Base-by-base conservation (phyloP, 1,284 basidiomycete species). In the Puccinia hordei region DNA sequence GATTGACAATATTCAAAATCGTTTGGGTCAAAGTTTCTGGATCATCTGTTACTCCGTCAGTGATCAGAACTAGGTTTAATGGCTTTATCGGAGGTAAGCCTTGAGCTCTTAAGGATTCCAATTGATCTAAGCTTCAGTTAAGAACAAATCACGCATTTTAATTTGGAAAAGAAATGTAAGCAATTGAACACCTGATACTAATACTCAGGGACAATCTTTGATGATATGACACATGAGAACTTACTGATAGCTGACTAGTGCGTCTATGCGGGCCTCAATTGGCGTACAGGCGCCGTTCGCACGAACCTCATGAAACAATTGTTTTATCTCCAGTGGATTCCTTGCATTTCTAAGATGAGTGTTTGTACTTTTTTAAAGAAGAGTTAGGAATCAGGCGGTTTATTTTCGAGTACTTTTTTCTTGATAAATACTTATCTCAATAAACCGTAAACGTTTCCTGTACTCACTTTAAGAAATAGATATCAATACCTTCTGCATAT, bases 51-150 rank as follows among this genome's bases (percentile, higher is more conserved):
- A n/a, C 77, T 13, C 90, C 90, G 82, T 91, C 90, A 0, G 90
- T 91, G 73, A 91, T 87, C 33, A 91, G 84, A 30, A 91, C 88
- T 80, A 88, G 89, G 82, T 90, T 90, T 38, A 90, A 84, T 0
- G 89, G 90, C 83, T 90, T 91, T 5, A 89, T 85, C 15, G 82
- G 82, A 71, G 85, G 83, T 74, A 87, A 74, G 0, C 85, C 83
- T 4, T 81, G 81, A 1, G 72, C 53, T 46, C 87, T 86, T 6
- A 86, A 87, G 24, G 79, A 83, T n/a, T 83, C 83, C 24, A 79
- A 17, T 27, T 46, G 46, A 30, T 79, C 55, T 13, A 79, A 53
- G 46, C 77, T 79, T 49, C 10, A 63, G 22, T 35, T 22, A 17
- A 63, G 22, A 63, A 59, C 10, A 63, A 63, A 41, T 19, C 41